Percentiles rank a stretch among this genome's conserved stretches.
Evolutionary conservation across 2,329 filamentous ascomycete species (phyloP).

Genomic region (Cryphonectria carpinicola): DNA sequence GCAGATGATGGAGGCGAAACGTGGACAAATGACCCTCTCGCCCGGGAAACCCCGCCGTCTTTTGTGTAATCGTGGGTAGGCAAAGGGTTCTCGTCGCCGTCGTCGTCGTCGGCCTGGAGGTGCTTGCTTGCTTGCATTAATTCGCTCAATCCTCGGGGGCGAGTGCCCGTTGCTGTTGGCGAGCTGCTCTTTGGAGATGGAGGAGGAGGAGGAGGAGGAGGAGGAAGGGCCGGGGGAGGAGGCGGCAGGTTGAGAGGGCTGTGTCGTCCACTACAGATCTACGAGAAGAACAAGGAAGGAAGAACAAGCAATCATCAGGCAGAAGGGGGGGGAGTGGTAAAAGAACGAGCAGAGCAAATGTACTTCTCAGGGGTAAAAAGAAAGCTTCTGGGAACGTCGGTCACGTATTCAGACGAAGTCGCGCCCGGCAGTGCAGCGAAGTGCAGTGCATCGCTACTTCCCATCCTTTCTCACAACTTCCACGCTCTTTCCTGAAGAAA

Average conservation of each 20-base stretch:
- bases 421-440: not conserved
- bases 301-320: not conserved
- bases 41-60: conserved; percentile 19
- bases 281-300: not conserved
- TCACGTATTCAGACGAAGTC: conserved; percentile 5
- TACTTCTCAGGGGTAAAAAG: not conserved
- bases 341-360: not conserved
- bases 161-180: not conserved
- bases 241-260: not conserved
- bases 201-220: not conserved
- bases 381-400: not conserved
- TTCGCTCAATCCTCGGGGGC: not conserved
- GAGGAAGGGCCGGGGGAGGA: not conserved
- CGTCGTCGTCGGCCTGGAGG: not conserved
- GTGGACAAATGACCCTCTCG: not conserved
- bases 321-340: too few relatives aligned
- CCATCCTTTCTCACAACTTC: not conserved
- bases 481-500: not conserved
- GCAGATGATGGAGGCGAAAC: conserved; percentile 17
- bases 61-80: conserved; percentile 25
- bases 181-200: not conserved
- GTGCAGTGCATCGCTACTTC: not conserved
- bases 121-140: conserved; percentile 10
- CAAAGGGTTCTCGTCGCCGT: conserved; percentile 4
- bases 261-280: conserved; percentile 5